Evolutionary conservation across 768 basidiomycete species (phyloP), one percentile per base, ranked within the genome.

Genomic region (Suillus subaureus): DNA sequence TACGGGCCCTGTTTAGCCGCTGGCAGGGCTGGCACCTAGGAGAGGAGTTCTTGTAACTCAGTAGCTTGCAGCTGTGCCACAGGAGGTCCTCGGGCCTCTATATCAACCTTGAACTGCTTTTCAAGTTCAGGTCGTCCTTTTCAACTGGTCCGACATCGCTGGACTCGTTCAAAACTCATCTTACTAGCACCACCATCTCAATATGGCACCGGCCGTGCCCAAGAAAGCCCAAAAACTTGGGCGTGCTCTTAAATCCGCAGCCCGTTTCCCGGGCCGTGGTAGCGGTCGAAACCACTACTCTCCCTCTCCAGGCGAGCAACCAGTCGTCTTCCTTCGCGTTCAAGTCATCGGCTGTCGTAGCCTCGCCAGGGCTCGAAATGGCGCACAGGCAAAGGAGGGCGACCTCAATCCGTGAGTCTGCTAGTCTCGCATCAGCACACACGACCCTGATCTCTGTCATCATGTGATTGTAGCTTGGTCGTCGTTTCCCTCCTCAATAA

Each of bases 401-500:
- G 4, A 31, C 4, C 31, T 31, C 31, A 31, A 31, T 31, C 4
- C 31, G 31, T 31, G 31, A 31, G 31, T 31, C 31, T 31, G 31
- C 31, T 31, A 31, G 4, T 31, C 31, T 31, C 31, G 31, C 31
- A 31, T 31, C 31, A 31, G 4, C 4, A 31, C 31, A 43, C 21
- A 3, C 62, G 40, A 35, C 61, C 33, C 62, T 37, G 52, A 26
- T 55, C 15, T 58, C 66, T 57, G 63, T n/a, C n/a, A n/a, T n/a
- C 5, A 26, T 13, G 16, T 49, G 37, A 49, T 63, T 47, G 37
- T 69, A 96, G 89, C 21, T 93, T 88, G 77, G 91, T 90, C 72
- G 88, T 83, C 69, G 88, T 87, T 33, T 89, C 85, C 3, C 74
- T 90, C 54, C 80, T 87, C 39, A 85, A 81, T 64, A 83, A 80